phyloP scores from a whole-genome alignment of 2,329 filamentous ascomycete species.

The Sphaerulina populicola region DNA sequence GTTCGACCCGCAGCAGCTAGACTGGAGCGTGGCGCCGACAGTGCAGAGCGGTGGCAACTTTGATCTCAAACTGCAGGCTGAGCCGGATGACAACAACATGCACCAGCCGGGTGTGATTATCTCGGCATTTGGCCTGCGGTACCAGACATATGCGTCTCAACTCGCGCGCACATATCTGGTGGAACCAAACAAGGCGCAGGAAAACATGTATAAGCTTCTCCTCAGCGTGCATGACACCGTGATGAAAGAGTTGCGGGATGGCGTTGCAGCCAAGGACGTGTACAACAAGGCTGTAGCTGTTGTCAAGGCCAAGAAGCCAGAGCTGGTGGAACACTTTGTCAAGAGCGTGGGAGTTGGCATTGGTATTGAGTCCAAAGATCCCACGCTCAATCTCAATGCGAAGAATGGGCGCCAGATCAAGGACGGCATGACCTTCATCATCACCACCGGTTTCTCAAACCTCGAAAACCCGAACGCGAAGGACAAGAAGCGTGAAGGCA shows the following conservation, averaged over 20 bases:
- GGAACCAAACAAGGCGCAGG: conserved; percentile 92
- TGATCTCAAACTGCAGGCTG: conserved; percentile 71
- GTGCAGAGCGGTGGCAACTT: conserved; percentile 88
- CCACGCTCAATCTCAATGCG: conserved; percentile 71
- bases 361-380: conserved; percentile 82
- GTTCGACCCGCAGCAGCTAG: conserved; percentile 79
- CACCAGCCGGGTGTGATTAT: conserved; percentile 84
- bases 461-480: conserved; percentile 79
- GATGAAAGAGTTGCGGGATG: conserved; percentile 82
- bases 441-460: conserved; percentile 84
- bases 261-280: conserved; percentile 76
- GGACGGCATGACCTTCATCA: conserved; percentile 92
- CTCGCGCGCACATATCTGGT: conserved; percentile 93
- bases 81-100: conserved; percentile 70
- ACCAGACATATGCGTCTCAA: conserved; percentile 89
- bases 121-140: conserved; percentile 81
- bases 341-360: conserved; percentile 89
- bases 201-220: conserved; percentile 86
- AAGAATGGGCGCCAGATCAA: conserved; percentile 79
- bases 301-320: conserved; percentile 83
- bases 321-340: conserved; percentile 87
- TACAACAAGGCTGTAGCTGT: conserved; percentile 77
- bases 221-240: conserved; percentile 78
- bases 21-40: conserved; percentile 88
- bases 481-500: conserved; percentile 73